phyloP scores from a whole-genome alignment of 495 filamentous ascomycete species.

The Penicillium salamii region DNA sequence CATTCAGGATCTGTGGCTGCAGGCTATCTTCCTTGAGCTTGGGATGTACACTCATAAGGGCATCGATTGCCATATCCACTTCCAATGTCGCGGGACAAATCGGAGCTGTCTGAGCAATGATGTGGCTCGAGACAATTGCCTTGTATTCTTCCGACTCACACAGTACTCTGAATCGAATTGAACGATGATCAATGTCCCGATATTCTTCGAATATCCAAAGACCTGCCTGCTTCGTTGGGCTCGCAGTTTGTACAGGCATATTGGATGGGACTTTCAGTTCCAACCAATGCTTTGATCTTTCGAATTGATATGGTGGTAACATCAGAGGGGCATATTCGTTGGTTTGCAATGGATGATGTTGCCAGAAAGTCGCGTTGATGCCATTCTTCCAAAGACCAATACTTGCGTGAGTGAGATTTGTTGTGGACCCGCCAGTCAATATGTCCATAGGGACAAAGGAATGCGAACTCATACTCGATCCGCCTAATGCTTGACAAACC shows the following conservation, averaged over 20 bases:
- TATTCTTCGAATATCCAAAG: slow-evolving; percentile 43
- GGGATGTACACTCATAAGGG: slow-evolving; percentile 37
- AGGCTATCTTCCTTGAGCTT: slow-evolving; percentile 16
- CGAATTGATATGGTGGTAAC: slow-evolving; percentile 55
- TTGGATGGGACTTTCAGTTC: slow-evolving; percentile 19
- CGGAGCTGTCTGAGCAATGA: slow-evolving; percentile 44
- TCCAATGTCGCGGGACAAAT: slow-evolving; percentile 47
- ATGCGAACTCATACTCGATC: background rate
- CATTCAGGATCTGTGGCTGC: slow-evolving; percentile 34
- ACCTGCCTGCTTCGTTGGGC: slow-evolving; percentile 5
- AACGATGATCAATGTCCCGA: slow-evolving; percentile 24
- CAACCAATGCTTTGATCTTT: slow-evolving; percentile 41
- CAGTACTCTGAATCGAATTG: slow-evolving; percentile 47
- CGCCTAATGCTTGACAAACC: background rate
- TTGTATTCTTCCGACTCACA: slow-evolving; percentile 38
- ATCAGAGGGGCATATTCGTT: slow-evolving; percentile 29
- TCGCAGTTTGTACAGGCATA: background rate
- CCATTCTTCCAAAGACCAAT: slow-evolving; percentile 46
- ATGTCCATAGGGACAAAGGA: background rate
- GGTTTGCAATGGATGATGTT: slow-evolving; percentile 37
- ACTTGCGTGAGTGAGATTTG: slow-evolving; percentile 35
- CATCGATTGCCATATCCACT: slow-evolving; percentile 48
- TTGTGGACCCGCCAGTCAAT: background rate
- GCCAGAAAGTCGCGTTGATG: slow-evolving; percentile 41
- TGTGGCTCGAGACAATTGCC: slow-evolving; percentile 37